Evolutionary conservation across 192 early-diverging fungal genomes (phyloP), one percentile per base, ranked within the genome.

Genomic region (Backusella macrospora): DNA sequence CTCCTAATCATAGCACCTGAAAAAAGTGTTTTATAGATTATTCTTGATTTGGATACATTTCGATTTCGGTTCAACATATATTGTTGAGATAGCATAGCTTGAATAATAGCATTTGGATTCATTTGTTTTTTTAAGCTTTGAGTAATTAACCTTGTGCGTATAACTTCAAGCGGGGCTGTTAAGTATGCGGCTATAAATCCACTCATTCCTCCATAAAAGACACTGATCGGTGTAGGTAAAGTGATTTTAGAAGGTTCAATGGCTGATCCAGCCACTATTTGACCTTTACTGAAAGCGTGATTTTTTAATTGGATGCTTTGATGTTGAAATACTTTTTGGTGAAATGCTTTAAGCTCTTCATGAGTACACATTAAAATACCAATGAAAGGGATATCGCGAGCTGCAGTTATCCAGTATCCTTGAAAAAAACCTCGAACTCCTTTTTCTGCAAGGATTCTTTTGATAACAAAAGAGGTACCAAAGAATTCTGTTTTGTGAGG

Each of bases 351-450:
- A 75, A 93, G 87, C 65, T 86, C 86, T 62, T 93, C 92, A 65
- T 93, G 92, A n/a, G 88, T 88, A 10, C 85, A 86, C 52, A 93
- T 86, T n/a, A 93, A 78, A 52, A 93, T 90, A n/a, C 88, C 82
- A 89, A 93, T 93, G 84, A 93, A 93, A 1, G 92, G 92, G 73
- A 85, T 88, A 68, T 93, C 92, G n/a, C 92, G 79, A 4, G 86
- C 86, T 2, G 90, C 89, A 23, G 88, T 91, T 43, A 83, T 74
- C 88, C 87, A 89, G 73, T 92, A 93, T 2, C 92, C 92, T 3
- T 84, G 75, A 81, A 91, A 93, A 39, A 93, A 73, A 2, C 89
- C 92, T 46, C 77, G 67, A 9, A 82, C 76, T 44, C 92, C 92
- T 77, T 91, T 86, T 16, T 83, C 80, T 43, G 73, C 52, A 42